Evolutionary conservation across 306 rosid genomes (phyloP), one percentile per base, ranked within the genome.

Genomic region (Casuarina equisetifolia): DNA sequence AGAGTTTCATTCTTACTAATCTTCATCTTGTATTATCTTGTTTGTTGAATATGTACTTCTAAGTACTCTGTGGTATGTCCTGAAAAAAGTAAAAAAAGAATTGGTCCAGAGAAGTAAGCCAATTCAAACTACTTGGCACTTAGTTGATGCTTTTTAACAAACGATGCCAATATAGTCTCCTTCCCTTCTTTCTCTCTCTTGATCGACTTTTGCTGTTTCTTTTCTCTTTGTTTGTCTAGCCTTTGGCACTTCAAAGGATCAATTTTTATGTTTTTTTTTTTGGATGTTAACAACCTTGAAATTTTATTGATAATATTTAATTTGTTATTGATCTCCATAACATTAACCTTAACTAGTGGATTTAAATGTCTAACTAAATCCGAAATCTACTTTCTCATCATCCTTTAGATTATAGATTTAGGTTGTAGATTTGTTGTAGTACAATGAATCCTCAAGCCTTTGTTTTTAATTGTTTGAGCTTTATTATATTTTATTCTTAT

Each of bases 381-480:
- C 71, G 49, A 66, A 11, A 17, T 39, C n/a, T 42, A 11, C 35
- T 25, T 20, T 4, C 64, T 25, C 1, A 12, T 66, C 35, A 61
- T 17, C 15, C 39, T 58, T 58, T 38, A 61, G 16, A 40, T 16
- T 66, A 5, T 66, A 42, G 35, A 49, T 40, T 66, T 66, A 25
- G 32, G 11, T 3, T 39, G 8, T 17, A 42, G 71, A 25, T 40
- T 66, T 66, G 20, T 3, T 39, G 8, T 17, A 42, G 71, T 17
- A 16, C 12, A 66, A 66, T 66, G 50, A 42, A 66, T 32, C 42
- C 71, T 68, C 61, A 52, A 50, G 43, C 50, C 46, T 70, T 53
- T 66, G 75, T 71, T 76, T 67, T 72, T 71, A 61, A 58, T 66
- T 81, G 46, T 83, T 80, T 76, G 78, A 68, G 76, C 55, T 67